Base-by-base conservation (phyloP, 345 rosid species). In the Adansonia digitata region DNA sequence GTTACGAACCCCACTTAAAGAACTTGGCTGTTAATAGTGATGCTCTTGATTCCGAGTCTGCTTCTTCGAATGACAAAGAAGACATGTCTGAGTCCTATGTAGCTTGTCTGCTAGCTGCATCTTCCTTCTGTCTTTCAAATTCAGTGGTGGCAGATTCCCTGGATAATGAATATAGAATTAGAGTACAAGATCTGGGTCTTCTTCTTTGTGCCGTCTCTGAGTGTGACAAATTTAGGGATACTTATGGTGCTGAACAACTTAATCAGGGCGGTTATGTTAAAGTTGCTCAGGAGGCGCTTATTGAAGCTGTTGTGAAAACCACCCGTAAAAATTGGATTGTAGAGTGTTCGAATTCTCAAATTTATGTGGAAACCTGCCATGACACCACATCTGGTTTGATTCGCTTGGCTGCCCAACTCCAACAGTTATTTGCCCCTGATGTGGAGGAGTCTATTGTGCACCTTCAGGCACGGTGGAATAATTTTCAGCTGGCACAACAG, bases 351-450 rank as follows among this genome's bases (percentile, higher is more conserved):
- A 88, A 90, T 71, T 88, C 90, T 75, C 92, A 85, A 59, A 81
- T 93, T 37, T 64, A 73, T 52, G 70, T 95, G 77, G 94, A 87
- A 78, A 90, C 98, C 80, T 93, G 99, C 86, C 86, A 86, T 79
- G 98, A 95, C 77, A 91, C 94, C 37, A 95, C 97, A 26, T 77
- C 76, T 74, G 98, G 88, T 77, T 82, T 95, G 85, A 90, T 88
- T 71, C 80, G 80, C 59, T 85, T 95, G 89, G 91, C 83, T 70
- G 74, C 89, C 31, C 99, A 91, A 81, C 87, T 95, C 64, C 98
- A 91, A 79, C 89, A 84, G 83, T 78, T 95, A 65, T 80, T 90
- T 84, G 98, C 96, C 69, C 99, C 99, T 76, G 94, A 91, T 74
- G 64, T 89, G 81, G 99, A 95, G 88, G 96, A 91, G 83, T 87